These are phyloP conservation scores for Fusarium irregulare DNA, from an alignment of 2,329 filamentous ascomycete species.

Conservation along the genomic window DNA sequence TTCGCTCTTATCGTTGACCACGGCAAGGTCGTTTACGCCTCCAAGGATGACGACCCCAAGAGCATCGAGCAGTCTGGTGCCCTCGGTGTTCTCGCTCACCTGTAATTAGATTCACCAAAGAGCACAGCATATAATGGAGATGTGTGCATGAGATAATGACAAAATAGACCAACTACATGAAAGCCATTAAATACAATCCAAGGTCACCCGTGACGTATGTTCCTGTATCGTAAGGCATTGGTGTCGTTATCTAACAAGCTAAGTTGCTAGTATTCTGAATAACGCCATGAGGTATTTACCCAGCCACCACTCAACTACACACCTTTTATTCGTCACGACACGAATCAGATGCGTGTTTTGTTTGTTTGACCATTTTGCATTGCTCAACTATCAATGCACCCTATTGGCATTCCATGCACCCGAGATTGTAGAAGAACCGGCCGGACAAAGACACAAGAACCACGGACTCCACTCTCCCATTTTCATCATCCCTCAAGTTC, in stretches of 20 bases:
- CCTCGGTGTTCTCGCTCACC: slow-evolving; percentile 64
- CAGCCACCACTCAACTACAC: slow-evolving; percentile 16
- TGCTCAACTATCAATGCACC: slow-evolving; percentile 57
- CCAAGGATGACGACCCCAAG: slow-evolving; percentile 69
- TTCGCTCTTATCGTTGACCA: slow-evolving; percentile 86
- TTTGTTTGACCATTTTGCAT: slow-evolving; percentile 52
- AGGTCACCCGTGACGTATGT: slow-evolving; percentile 1
- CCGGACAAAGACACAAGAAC: slow-evolving; percentile 58
- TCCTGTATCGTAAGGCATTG: slow-evolving; percentile 22
- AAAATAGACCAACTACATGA: slow-evolving; percentile 24
- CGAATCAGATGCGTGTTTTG: slow-evolving; percentile 24
- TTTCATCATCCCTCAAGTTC: slow-evolving; percentile 39
- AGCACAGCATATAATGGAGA: slow-evolving; percentile 15
- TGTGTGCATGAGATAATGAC: slow-evolving; percentile 35
- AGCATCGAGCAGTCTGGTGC: slow-evolving; percentile 63
- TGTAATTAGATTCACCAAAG: slow-evolving; percentile 52
- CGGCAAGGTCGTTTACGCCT: slow-evolving; percentile 85
- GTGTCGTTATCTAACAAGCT: slow-evolving; percentile 13
- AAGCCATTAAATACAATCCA: slow-evolving; percentile 13
- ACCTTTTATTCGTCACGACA: slow-evolving; percentile 34
- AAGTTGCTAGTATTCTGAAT: slow-evolving; percentile 16
- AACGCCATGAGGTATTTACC: slow-evolving; percentile 30
- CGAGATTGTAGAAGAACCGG: slow-evolving; percentile 57
- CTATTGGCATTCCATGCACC: slow-evolving; percentile 57
- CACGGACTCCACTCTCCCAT: slow-evolving; percentile 53